A percentile compares a stretch with the other conserved stretches of the same genome.
These are phyloP conservation scores for Chamaenerion angustifolium DNA, from an alignment of 345 rosid species.

Conservation along the genomic window DNA sequence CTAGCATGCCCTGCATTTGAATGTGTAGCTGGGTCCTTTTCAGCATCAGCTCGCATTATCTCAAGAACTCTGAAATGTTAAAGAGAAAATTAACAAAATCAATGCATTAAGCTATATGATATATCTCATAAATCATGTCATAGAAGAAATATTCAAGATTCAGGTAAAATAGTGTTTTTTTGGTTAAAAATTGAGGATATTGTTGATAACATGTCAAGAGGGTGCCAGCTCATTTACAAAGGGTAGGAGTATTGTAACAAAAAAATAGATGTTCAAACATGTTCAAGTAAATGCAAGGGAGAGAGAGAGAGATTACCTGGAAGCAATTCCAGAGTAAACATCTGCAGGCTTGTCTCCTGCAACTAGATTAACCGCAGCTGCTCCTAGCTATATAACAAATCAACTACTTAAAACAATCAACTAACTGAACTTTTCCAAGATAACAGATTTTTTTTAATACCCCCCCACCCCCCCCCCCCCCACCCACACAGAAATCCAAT, in stretches of 20 bases:
- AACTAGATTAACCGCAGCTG: constrained; percentile 92
- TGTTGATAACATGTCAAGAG: too few relatives aligned
- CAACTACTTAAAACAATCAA: constrained; percentile 10
- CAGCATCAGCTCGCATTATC: constrained; percentile 62
- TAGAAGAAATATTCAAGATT: too few relatives aligned
- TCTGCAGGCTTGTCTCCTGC: constrained; percentile 89
- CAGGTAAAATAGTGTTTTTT: too few relatives aligned
- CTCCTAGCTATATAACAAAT: constrained; percentile 84
- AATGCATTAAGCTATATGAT: background rate
- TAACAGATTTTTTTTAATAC: too few relatives aligned
- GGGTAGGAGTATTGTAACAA: too few relatives aligned
- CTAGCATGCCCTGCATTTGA: constrained; percentile 47
- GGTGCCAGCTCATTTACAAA: too few relatives aligned
- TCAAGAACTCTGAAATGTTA: constrained; percentile 58
- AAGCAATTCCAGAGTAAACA: constrained; percentile 90
- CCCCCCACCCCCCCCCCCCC: too few relatives aligned
- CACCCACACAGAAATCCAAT: background rate
- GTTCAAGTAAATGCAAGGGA: background rate
- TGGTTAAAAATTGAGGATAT: too few relatives aligned
- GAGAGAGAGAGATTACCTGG: constrained; percentile 30
- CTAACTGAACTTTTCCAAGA: constrained; percentile 1
- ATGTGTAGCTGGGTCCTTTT: constrained; percentile 48
- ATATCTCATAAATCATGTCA: too few relatives aligned
- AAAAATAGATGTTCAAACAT: background rate
- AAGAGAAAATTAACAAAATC: constrained; percentile 8